Evolutionary conservation across 202 grass and related monocot species (phyloP), one percentile per base, ranked within the genome.

Genomic region (Eragrostis tef): DNA sequence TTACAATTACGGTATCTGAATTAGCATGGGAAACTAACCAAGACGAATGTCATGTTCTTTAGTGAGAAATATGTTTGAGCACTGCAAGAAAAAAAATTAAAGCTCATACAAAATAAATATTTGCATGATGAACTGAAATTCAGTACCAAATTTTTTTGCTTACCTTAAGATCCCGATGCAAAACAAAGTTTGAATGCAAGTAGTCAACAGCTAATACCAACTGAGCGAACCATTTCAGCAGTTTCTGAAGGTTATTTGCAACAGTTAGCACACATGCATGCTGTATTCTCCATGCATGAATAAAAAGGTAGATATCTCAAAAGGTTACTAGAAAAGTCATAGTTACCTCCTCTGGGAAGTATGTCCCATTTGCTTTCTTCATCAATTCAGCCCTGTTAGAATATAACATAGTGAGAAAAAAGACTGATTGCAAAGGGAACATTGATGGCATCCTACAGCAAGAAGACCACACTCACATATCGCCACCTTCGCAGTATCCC

Each of bases 61-160:
- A 26, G 93, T 99, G 27, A 99, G 91, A 90, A 99, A 99, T 90
- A 96, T 99, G 79, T 99, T 99, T 84, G 93, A 99, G 75, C 96
- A 99, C 96, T 99, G 88, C 87, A 87, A 80, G 74, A 67, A 67
- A 69, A 14, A 66, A 36, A 73, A 39, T 39, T 2, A 39, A 59
- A 73, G 29, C 2, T 62, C 78, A 50, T 16, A 64, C 19, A 6
- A 52, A 25, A 60, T 79, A 67, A 73, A 26, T 77, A 63, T 7
- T 19, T 83, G 69, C 31, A 70, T 64, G 9, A 60, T 73, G 58
- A 47, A 66, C 9, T 44, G 58, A 88, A 47, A 47, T 49, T 45
- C 67, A 72, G 27, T 24, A 46, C 22, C n/a, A n/a, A n/a, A n/a
- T n/a, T n/a, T 45, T 43, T 8, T 73, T 42, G 25, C 78, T 77